These are phyloP conservation scores for Boletus semigastroideus DNA, from an alignment of 1,284 basidiomycete genomes.

Conservation along the genomic window DNA sequence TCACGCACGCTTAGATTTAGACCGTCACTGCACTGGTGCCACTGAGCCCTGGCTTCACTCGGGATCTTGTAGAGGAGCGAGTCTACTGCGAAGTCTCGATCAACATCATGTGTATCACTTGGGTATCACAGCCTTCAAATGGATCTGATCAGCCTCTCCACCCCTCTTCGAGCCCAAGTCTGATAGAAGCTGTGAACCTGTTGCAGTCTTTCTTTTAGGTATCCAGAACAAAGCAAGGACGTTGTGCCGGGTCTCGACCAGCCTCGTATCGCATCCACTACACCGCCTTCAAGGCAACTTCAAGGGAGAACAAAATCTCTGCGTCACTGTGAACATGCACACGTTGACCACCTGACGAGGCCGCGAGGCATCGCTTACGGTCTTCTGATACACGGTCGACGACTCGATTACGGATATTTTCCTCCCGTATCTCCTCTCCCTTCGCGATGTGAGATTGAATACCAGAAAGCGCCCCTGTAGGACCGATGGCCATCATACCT, in stretches of 20 bases:
- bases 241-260: neutral
- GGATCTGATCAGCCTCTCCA: neutral
- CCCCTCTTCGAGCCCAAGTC: neutral
- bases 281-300: constrained; percentile 37
- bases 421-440: too few species aligned
- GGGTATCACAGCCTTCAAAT: too few species aligned
- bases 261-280: constrained; percentile 56
- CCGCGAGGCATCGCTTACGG: constrained; percentile 45
- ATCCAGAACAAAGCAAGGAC: neutral
- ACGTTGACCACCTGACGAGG: too few species aligned
- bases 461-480: constrained; percentile 50
- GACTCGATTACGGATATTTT: too few species aligned
- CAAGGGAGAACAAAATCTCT: too few species aligned
- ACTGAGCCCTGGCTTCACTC: too few species aligned
- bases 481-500: constrained; percentile 37
- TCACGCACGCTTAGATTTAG: too few species aligned
- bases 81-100: too few species aligned
- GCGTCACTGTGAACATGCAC: too few species aligned
- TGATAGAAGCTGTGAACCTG: neutral
- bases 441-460: constrained; percentile 42
- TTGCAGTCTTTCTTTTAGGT: neutral
- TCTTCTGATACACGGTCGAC: constrained; percentile 22
- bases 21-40: too few species aligned
- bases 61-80: too few species aligned
- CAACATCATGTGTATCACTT: too few species aligned